A percentile compares a stretch with the other conserved stretches of the same genome.
phyloP scores from a whole-genome alignment of 164 flowering plant species.

The Magnolia changhungtana region DNA sequence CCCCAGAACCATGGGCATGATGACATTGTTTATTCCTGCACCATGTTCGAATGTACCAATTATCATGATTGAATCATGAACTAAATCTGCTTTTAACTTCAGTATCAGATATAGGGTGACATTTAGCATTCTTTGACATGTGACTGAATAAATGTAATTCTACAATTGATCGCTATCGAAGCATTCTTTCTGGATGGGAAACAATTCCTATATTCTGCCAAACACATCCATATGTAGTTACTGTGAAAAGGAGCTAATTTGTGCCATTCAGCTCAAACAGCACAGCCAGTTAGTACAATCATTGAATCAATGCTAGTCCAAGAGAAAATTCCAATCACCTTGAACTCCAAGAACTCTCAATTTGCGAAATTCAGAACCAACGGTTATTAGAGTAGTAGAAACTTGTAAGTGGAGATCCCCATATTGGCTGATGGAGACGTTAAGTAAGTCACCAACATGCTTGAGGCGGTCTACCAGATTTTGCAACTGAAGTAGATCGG shows the following conservation, averaged over 20 bases:
- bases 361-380: constrained; percentile 76
- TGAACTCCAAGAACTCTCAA: constrained; percentile 73
- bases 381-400: constrained; percentile 60
- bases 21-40: neutral
- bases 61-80: neutral
- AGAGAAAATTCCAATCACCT: constrained; percentile 21
- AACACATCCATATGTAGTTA: neutral
- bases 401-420: constrained; percentile 80
- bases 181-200: neutral
- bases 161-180: neutral
- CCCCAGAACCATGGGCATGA: neutral
- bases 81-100: neutral
- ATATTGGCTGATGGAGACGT: constrained; percentile 59
- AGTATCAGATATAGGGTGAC: neutral
- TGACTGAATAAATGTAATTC: neutral
- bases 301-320: neutral
- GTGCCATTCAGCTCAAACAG: neutral
- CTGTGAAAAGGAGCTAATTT: neutral
- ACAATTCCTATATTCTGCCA: neutral
- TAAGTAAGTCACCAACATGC: constrained; percentile 76
- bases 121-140: neutral
- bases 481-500: constrained; percentile 64
- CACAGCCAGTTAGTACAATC: neutral
- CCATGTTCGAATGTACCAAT: neutral
- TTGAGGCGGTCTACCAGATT: constrained; percentile 78